Evolutionary conservation across 2,329 filamentous ascomycete species (phyloP).

Genomic region (Alternaria ethzedia): DNA sequence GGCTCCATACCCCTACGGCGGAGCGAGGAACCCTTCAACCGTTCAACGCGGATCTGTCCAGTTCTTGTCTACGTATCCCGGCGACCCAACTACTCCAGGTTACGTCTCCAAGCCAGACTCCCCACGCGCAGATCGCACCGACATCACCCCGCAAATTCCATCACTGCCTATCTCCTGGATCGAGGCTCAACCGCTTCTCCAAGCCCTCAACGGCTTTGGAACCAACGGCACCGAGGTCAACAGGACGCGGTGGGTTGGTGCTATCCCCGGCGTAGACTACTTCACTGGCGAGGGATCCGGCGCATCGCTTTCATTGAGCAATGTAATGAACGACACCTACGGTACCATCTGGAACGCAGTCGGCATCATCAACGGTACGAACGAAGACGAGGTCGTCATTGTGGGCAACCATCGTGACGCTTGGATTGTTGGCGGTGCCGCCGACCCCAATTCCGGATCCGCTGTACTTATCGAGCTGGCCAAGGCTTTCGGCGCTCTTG

Average conservation of each 20-base stretch:
- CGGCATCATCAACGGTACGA: constrained; percentile 71
- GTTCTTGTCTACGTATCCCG: constrained; percentile 67
- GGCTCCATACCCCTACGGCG: constrained; percentile 51
- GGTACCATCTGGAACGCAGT: constrained; percentile 81
- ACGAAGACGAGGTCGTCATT: constrained; percentile 62
- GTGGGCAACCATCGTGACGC: constrained; percentile 63
- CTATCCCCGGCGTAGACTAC: constrained; percentile 45
- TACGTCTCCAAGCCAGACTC: constrained; percentile 85
- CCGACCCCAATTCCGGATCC: constrained; percentile 60
- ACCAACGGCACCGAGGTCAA: constrained; percentile 58
- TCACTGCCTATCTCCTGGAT: constrained; percentile 85
- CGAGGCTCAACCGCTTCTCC: constrained; percentile 80
- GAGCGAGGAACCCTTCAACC: constrained; percentile 53
- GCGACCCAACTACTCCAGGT: constrained; percentile 54
- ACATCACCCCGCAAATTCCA: constrained; percentile 75
- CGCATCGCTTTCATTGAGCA: constrained; percentile 56
- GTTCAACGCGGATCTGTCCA: constrained; percentile 57
- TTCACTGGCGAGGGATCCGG: constrained; percentile 59
- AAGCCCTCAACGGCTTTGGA: constrained; percentile 82
- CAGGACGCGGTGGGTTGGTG: constrained; percentile 47
- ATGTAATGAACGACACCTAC: constrained; percentile 80
- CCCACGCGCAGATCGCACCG: constrained; percentile 70
- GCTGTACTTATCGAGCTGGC: constrained; percentile 59
- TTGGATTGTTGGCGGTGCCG: constrained; percentile 61
- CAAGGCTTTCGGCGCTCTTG: constrained; percentile 57